Evolutionary conservation across 148 eudicot species (phyloP).

Genomic region (Polygonum aviculare): DNA sequence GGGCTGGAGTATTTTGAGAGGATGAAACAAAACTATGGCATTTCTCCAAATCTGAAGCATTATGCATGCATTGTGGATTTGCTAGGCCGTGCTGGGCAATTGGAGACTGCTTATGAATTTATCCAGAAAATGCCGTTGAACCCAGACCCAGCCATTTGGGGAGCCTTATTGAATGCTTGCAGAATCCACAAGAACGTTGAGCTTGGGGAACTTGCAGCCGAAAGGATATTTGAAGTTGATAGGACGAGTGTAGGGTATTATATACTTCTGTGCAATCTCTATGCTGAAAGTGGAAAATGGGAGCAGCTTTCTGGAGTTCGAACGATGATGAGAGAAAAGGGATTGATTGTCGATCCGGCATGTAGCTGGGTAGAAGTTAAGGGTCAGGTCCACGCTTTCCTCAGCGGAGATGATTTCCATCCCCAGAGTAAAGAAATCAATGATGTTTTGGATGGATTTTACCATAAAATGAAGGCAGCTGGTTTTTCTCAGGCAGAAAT

Average conservation of each 20-base stretch:
- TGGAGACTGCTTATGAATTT: slow-evolving; percentile 53
- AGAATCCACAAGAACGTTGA: slow-evolving; percentile 57
- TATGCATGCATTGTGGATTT: slow-evolving; percentile 88
- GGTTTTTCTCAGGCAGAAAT: slow-evolving; percentile 24
- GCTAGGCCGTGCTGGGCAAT: slow-evolving; percentile 81
- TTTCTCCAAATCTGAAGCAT: slow-evolving; percentile 72
- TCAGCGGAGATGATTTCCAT: slow-evolving; percentile 70
- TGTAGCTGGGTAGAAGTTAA: slow-evolving; percentile 97
- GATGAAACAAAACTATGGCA: slow-evolving; percentile 40
- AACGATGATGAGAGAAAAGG: slow-evolving; percentile 63
- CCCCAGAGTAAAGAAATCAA: slow-evolving; percentile 66
- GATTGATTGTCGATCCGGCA: slow-evolving; percentile 68
- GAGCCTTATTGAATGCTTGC: slow-evolving; percentile 80
- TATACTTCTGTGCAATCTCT: slow-evolving; percentile 63
- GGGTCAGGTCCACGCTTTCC: slow-evolving; percentile 86
- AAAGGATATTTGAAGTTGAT: slow-evolving; percentile 43
- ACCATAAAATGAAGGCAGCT: slow-evolving; percentile 50
- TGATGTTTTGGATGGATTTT: slow-evolving; percentile 54
- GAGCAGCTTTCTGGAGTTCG: slow-evolving; percentile 59
- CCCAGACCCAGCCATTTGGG: slow-evolving; percentile 89
- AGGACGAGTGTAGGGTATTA: slow-evolving; percentile 56
- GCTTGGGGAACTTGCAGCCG: slow-evolving; percentile 73
- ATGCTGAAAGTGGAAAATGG: slow-evolving; percentile 67
- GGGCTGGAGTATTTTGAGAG: slow-evolving; percentile 53
- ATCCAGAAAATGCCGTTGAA: slow-evolving; percentile 59